Percentiles rank a stretch among this genome's conserved stretches.
These are phyloP conservation scores for Neurospora sp. DNA, from an alignment of 495 filamentous ascomycete species.

Conservation along the genomic window DNA sequence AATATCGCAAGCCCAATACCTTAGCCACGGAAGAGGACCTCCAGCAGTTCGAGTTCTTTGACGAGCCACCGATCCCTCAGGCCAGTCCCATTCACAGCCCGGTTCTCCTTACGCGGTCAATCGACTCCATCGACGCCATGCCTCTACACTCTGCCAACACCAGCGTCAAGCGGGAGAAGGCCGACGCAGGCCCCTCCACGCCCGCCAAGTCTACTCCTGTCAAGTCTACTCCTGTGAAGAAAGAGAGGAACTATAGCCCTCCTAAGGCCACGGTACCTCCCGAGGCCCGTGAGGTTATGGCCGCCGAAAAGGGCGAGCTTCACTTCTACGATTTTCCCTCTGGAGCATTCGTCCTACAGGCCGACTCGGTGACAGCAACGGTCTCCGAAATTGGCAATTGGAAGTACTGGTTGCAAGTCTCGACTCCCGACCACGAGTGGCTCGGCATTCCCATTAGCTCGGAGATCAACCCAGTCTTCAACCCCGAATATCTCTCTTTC, in stretches of 20 bases:
- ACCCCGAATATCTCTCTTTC: slow-evolving; percentile 94
- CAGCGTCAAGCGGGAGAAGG: slow-evolving; percentile 22
- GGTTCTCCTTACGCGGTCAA: slow-evolving; percentile 32
- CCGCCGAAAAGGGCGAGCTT: slow-evolving; percentile 69
- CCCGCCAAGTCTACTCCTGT: slow-evolving; percentile 6
- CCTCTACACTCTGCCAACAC: slow-evolving; percentile 26
- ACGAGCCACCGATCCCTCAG: slow-evolving; percentile 68
- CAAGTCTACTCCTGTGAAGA: slow-evolving; percentile 12
- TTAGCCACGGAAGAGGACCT: slow-evolving; percentile 76
- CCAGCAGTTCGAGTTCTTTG: slow-evolving; percentile 66
- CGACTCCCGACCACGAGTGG: slow-evolving; percentile 70
- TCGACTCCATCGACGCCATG: slow-evolving; percentile 38
- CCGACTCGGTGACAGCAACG: slow-evolving; percentile 58
- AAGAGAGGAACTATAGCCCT: slow-evolving; percentile 29
- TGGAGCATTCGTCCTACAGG: slow-evolving; percentile 75
- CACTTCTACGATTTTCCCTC: slow-evolving; percentile 87
- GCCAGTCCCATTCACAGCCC: slow-evolving; percentile 71
- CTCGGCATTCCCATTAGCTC: slow-evolving; percentile 73
- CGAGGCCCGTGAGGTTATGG: slow-evolving; percentile 58
- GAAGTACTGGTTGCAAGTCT: slow-evolving; percentile 93
- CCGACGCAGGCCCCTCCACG: slow-evolving; percentile 10
- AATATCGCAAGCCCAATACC: slow-evolving; percentile 67
- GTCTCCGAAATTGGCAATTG: slow-evolving; percentile 84
- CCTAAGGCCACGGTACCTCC: slow-evolving; percentile 48
- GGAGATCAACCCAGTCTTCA: slow-evolving; percentile 97